Evolutionary conservation across 1,139 yeast genomes (phyloP).

Genomic region (Pneumocystis sp.): DNA sequence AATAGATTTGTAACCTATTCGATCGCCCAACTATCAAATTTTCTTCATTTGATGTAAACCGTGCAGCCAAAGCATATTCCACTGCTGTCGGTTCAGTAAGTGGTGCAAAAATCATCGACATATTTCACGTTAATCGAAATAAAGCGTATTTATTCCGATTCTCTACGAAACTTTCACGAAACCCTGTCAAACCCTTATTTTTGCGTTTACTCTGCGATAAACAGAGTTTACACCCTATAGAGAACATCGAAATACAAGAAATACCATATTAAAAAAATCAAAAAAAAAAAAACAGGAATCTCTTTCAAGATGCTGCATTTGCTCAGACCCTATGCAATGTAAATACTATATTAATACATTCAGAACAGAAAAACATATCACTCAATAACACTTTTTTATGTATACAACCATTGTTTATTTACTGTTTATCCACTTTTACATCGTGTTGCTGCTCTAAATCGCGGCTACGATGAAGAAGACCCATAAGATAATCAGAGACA

Average conservation of each 20-base stretch:
- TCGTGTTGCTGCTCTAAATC: neutral
- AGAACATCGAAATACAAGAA: neutral
- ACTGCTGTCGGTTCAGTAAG: conserved; percentile 9
- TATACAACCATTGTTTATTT: neutral
- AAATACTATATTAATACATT: too few relatives aligned
- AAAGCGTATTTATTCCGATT: neutral
- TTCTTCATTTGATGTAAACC: conserved; percentile 3
- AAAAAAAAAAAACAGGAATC: too few relatives aligned
- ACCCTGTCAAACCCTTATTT: neutral
- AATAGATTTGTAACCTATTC: conserved; percentile 7
- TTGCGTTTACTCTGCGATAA: neutral
- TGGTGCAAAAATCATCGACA: neutral
- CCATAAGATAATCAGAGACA: neutral
- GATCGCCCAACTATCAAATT: conserved; percentile 6
- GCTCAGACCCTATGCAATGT: too few relatives aligned
- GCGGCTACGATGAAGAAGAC: neutral
- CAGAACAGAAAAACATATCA: too few relatives aligned
- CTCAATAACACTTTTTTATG: neutral
- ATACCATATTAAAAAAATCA: neutral
- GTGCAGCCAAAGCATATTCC: conserved; percentile 2
- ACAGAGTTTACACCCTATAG: neutral
- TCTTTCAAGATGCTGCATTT: too few relatives aligned
- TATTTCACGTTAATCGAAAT: neutral
- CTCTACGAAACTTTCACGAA: neutral
- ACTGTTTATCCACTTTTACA: neutral